Evolutionary conservation across 495 filamentous ascomycete genomes (phyloP).

Genomic region (Talaromyces stipitatus): DNA sequence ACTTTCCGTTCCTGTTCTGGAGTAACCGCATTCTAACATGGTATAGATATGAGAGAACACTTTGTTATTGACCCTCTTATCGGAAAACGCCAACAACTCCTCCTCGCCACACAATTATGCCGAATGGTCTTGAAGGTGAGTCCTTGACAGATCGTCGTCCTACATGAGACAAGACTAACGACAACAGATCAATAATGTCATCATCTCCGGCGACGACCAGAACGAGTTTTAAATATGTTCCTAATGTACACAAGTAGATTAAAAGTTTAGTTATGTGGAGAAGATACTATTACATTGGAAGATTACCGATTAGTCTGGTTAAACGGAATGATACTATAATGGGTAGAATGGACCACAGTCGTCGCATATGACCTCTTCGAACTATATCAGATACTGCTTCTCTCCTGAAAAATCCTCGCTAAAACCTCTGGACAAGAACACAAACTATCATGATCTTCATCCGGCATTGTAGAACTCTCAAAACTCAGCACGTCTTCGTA

Average conservation of each 20-base stretch:
- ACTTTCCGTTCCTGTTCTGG: constrained; percentile 3
- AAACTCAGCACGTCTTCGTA: constrained; percentile 12
- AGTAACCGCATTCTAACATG: background rate
- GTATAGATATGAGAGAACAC: constrained; percentile 80
- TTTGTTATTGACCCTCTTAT: constrained; percentile 98
- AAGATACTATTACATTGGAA: background rate
- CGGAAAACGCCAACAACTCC: constrained; percentile 91
- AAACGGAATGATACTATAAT: too few relatives aligned
- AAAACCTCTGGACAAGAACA: constrained; percentile 14
- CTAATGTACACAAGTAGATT: constrained; percentile 31
- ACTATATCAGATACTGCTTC: background rate
- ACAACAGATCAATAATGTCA: constrained; percentile 74
- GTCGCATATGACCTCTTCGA: too few relatives aligned
- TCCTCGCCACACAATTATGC: constrained; percentile 94
- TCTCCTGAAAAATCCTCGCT: constrained; percentile 12
- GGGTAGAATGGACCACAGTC: too few relatives aligned
- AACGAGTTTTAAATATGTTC: constrained; percentile 67
- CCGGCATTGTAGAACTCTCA: constrained; percentile 8
- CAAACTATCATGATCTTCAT: constrained; percentile 27
- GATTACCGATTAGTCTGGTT: too few relatives aligned
- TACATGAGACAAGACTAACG: constrained; percentile 13
- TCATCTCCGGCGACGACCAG: constrained; percentile 85
- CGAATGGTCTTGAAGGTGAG: constrained; percentile 98
- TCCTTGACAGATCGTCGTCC: background rate
- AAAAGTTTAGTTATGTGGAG: constrained; percentile 24